Percentiles rank a stretch among this genome's conserved stretches.
phyloP scores from a whole-genome alignment of 257 asterid species.

The Nyctanthes arbortristis region DNA sequence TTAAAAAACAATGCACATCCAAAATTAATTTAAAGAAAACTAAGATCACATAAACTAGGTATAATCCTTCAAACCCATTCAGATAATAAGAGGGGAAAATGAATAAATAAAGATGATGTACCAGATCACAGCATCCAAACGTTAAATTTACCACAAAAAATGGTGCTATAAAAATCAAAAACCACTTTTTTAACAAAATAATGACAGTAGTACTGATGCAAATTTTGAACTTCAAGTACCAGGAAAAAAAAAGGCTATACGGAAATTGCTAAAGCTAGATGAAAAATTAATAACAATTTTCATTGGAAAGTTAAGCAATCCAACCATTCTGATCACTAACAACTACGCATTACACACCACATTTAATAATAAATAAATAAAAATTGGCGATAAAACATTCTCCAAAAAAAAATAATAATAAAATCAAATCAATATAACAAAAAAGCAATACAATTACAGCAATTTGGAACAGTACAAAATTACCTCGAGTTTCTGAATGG shows the following conservation, averaged over 20 bases:
- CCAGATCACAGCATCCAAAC: neutral
- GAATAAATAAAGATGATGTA: too few species aligned
- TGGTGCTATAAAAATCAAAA: conserved; percentile 7
- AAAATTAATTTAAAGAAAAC: conserved; percentile 4
- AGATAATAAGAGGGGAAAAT: too few species aligned
- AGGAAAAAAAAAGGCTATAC: too few species aligned
- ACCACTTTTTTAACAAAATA: neutral
- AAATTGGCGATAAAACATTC: conserved; percentile 7
- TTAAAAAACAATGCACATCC: neutral
- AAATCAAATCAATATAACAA: neutral
- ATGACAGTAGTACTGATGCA: neutral
- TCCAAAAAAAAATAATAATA: conserved; percentile 10
- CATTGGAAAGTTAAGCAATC: too few species aligned
- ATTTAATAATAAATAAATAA: too few species aligned
- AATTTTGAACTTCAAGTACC: neutral
- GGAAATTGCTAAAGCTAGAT: too few species aligned
- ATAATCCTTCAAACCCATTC: neutral
- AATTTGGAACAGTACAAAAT: neutral
- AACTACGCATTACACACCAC: too few species aligned
- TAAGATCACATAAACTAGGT: neutral
- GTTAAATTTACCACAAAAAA: neutral
- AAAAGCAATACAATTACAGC: too few species aligned
- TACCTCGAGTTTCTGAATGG: conserved; percentile 53
- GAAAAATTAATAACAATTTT: too few species aligned
- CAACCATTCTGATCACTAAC: too few species aligned